Evolutionary conservation across 1,284 basidiomycete species (phyloP), one percentile per base, ranked within the genome.

Genomic region (Pseudozyma pruni): DNA sequence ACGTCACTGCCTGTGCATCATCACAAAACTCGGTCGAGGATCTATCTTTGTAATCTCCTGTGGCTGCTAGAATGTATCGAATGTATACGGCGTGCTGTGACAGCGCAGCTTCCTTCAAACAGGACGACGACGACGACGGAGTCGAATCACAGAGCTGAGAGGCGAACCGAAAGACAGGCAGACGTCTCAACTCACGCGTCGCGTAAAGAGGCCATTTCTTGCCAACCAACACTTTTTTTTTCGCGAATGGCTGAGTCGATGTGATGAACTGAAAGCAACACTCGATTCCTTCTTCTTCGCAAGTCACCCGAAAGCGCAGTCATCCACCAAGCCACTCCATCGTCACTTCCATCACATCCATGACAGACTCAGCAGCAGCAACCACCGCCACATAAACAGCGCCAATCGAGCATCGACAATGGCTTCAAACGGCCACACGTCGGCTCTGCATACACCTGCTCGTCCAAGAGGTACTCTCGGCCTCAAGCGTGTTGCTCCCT

Each of bases 381-480:
- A 25, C 40, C n/a, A n/a, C n/a, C n/a, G n/a, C n/a, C n/a, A n/a
- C n/a, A n/a, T n/a, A n/a, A n/a, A 16, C 29, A 14, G 3, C 3
- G 22, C 31, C 23, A 3, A 10, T 23, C 7, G 27, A 29, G 7
- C 7, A 29, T 32, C 35, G 41, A 35, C n/a, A 37, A 64, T 54
- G 55, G 42, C 49, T n/a, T 19, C 42, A 10, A 35, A 37, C 35
- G 31, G 20, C 14, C 40, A 45, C 29, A 40, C 20, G 7, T 14
- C 50, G 6, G 49, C 55, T 44, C 53, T 39, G 32, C 23, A 40
- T 7, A 56, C 29, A 32, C 50, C 56, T n/a, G 34, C 51, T 43
- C 55, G 62, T 20, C 56, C 62, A 22, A 54, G 51, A 33, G 62
- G 56, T 9, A 55, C 62, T 1, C 62, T 66, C 34, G 56, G 62